phyloP scores from a whole-genome alignment of 371 early-diverging fungal genomes.

The Saksenaea oblongispora region DNA sequence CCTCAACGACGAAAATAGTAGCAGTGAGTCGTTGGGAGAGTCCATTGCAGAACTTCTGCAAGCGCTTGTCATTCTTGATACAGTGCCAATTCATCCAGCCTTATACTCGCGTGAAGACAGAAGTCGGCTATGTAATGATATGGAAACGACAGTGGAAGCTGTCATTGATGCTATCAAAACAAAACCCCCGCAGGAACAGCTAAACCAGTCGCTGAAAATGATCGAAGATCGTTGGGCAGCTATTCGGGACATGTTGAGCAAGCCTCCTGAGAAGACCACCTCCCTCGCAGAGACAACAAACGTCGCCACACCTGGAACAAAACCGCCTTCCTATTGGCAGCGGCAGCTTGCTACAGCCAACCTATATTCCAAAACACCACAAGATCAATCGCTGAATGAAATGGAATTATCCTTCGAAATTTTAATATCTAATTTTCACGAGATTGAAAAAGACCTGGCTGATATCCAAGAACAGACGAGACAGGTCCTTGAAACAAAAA shows the following conservation, averaged over 20 bases:
- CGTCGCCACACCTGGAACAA: background rate
- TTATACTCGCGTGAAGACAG: conserved; percentile 33
- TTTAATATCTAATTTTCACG: conserved; percentile 54
- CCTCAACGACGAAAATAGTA: background rate
- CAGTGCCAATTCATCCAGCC: conserved; percentile 29
- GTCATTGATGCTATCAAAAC: conserved; percentile 10
- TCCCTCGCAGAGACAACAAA: background rate
- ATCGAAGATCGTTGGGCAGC: conserved; percentile 25
- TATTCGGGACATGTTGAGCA: conserved; percentile 17
- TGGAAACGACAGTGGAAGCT: conserved; percentile 20
- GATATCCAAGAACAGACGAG: conserved; percentile 41
- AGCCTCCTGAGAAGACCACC: conserved; percentile 22
- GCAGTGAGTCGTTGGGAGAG: conserved; percentile 1
- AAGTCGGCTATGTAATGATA: conserved; percentile 27
- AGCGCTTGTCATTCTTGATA: conserved; percentile 31
- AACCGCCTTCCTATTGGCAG: conserved; percentile 11
- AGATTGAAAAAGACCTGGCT: conserved; percentile 58
- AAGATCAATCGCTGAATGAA: conserved; percentile 40
- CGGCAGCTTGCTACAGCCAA: conserved; percentile 17
- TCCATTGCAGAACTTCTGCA: conserved; percentile 30
- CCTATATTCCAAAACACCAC: conserved; percentile 9
- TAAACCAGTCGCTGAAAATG: conserved; percentile 3
- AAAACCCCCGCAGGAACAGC: background rate
- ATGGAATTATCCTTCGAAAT: conserved; percentile 62
- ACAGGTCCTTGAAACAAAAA: conserved; percentile 43